Percentiles rank a stretch among this genome's conserved stretches.
These are phyloP conservation scores for Podila verticillata DNA, from an alignment of 192 early-diverging fungal genomes.

Conservation along the genomic window DNA sequence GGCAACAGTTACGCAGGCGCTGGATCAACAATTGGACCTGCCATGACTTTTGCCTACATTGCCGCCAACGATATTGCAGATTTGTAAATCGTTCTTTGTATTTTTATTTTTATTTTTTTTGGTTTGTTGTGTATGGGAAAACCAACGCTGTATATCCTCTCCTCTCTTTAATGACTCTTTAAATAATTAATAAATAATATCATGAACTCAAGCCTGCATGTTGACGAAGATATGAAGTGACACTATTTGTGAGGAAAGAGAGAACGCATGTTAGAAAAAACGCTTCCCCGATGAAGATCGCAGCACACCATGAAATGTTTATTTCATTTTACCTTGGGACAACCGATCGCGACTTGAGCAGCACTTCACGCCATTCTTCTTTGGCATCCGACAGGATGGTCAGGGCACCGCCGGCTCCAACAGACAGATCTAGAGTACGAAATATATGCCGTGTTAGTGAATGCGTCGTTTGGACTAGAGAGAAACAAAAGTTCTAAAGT, in stretches of 20 bases:
- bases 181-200: too few species aligned
- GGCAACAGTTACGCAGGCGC: constrained; percentile 14
- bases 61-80: constrained; percentile 12
- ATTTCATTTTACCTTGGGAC: constrained; percentile 52
- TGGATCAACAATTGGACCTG: constrained; percentile 15
- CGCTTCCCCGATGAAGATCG: too few species aligned
- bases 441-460: not conserved
- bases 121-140: too few species aligned
- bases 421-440: constrained; percentile 62
- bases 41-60: constrained; percentile 24
- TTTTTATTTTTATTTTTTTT: too few species aligned
- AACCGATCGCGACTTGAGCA: constrained; percentile 76
- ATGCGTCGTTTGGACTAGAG: not conserved
- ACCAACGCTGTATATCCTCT: too few species aligned
- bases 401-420: constrained; percentile 95
- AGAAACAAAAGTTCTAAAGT: not conserved
- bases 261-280: too few species aligned
- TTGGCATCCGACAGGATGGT: constrained; percentile 85
- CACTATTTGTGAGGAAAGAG: too few species aligned
- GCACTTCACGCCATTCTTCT: constrained; percentile 90
- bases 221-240: too few species aligned
- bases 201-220: too few species aligned
- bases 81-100: not conserved
- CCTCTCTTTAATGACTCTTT: too few species aligned
- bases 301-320: too few species aligned